Percentiles rank a stretch among this genome's conserved stretches.
phyloP scores from a whole-genome alignment of 225 moss, liverwort and hornwort species.

The Physcomitrium patens region DNA sequence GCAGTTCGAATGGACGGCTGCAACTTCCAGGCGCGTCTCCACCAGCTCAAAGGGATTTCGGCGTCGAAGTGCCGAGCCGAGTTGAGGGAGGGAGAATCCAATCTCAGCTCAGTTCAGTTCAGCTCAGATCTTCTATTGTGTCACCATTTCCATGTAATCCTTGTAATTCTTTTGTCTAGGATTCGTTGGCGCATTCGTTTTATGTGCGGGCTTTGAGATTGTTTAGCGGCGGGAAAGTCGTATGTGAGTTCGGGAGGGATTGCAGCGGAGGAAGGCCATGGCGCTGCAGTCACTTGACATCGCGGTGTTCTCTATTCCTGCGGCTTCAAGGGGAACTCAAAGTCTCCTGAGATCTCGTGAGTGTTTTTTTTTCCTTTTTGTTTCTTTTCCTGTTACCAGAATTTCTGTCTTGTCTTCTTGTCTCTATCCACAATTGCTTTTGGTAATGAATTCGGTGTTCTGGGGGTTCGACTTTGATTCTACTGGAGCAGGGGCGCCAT shows the following conservation, averaged over 20 bases:
- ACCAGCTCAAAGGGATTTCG: no score
- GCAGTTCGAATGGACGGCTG: no score
- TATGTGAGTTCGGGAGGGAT: not conserved
- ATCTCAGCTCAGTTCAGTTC: no score
- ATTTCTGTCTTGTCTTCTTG: not conserved
- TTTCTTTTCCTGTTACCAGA: not conserved
- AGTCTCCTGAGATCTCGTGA: constrained; percentile 25
- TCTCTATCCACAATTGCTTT: not conserved
- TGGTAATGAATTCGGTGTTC: constrained; percentile 17
- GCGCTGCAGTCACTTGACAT: constrained; percentile 33
- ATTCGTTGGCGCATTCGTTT: no score
- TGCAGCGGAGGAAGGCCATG: constrained; percentile 23
- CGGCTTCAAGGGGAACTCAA: constrained; percentile 14
- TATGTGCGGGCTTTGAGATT: constrained; percentile 2
- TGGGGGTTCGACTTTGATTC: not conserved
- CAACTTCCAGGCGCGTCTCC: no score
- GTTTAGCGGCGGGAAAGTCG: not conserved
- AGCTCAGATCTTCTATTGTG: no score
- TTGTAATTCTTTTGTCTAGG: no score
- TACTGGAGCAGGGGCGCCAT: constrained; percentile 28
- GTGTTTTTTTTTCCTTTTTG: not conserved
- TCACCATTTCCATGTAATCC: no score
- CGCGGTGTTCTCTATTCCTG: constrained; percentile 5
- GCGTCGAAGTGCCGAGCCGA: no score
- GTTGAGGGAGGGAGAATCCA: no score